phyloP scores from a whole-genome alignment of 1,284 basidiomycete species.

The Anthracocystis setariae region DNA sequence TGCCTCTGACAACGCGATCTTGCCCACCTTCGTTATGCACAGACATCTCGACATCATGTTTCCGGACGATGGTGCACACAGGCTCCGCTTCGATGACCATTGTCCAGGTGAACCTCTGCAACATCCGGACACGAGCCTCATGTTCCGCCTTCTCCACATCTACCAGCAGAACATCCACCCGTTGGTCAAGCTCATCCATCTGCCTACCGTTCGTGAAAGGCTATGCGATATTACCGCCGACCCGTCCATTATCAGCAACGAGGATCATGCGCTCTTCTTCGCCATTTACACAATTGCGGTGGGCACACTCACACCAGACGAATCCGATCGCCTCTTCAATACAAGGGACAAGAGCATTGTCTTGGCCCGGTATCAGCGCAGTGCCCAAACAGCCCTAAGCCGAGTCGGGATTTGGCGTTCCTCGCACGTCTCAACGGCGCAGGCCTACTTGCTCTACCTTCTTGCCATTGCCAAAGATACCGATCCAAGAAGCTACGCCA shows the following conservation, averaged over 20 bases:
- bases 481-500: constrained; percentile 13
- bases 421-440: constrained; percentile 4
- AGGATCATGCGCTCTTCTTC: constrained; percentile 17
- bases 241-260: background rate
- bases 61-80: constrained; percentile 11
- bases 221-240: constrained; percentile 17
- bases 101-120: constrained; percentile 12
- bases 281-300: constrained; percentile 7
- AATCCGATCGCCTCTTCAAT: constrained; percentile 8
- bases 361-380: constrained; percentile 8
- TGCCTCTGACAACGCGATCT: constrained; percentile 1
- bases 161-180: constrained; percentile 26
- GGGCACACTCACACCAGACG: constrained; percentile 3
- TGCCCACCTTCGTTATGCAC: constrained; percentile 12
- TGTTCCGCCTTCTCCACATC: constrained; percentile 19
- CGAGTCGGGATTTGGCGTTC: constrained; percentile 12
- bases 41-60: constrained; percentile 24
- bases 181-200: constrained; percentile 13
- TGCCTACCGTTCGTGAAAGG: constrained; percentile 12
- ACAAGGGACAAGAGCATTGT: background rate
- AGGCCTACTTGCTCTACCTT: constrained; percentile 23
- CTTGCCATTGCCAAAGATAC: constrained; percentile 11
- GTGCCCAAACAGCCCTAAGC: constrained; percentile 13
- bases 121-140: constrained; percentile 14
- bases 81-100: constrained; percentile 18